Conservation (phyloP, 306 rosid genomes). For the Luffa acutangula region DNA sequence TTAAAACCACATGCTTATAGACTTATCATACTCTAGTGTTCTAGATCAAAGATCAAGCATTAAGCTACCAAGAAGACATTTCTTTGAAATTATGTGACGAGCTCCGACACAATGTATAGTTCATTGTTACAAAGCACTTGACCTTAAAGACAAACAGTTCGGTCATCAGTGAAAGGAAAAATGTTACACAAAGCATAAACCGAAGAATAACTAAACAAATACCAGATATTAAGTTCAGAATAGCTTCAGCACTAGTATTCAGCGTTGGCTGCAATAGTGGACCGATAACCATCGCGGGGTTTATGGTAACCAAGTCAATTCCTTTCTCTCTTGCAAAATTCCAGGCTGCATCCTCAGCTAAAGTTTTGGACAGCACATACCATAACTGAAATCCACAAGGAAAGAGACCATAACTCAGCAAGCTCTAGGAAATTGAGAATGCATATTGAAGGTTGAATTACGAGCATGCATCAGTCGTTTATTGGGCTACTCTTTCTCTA, state of each 20-base stretch:
- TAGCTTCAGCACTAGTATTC: conserved; percentile 38
- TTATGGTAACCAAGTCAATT: conserved; percentile 59
- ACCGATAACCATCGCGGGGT: conserved; percentile 68
- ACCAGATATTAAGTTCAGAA: conserved; percentile 55
- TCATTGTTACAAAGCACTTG: background rate
- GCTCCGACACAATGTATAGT: background rate
- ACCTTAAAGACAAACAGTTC: background rate
- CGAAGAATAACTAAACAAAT: background rate
- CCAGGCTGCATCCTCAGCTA: conserved; percentile 93
- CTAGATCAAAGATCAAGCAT: background rate
- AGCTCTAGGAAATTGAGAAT: background rate
- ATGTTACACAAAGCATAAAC: background rate
- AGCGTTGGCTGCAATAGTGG: conserved; percentile 70
- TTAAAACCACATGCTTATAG: background rate
- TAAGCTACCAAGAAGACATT: background rate
- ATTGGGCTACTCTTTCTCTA: background rate
- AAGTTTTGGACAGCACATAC: conserved; percentile 70
- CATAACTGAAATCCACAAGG: conserved; percentile 34
- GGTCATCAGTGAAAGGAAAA: background rate
- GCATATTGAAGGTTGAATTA: background rate
- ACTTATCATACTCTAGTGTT: background rate
- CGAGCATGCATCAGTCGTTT: background rate
- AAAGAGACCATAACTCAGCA: background rate
- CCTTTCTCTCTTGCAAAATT: conserved; percentile 58
- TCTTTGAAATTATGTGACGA: background rate